A percentile compares a stretch with the other conserved stretches of the same genome.
phyloP scores from a whole-genome alignment of 805 yeast species.

The Suhomyces vadensis region DNA sequence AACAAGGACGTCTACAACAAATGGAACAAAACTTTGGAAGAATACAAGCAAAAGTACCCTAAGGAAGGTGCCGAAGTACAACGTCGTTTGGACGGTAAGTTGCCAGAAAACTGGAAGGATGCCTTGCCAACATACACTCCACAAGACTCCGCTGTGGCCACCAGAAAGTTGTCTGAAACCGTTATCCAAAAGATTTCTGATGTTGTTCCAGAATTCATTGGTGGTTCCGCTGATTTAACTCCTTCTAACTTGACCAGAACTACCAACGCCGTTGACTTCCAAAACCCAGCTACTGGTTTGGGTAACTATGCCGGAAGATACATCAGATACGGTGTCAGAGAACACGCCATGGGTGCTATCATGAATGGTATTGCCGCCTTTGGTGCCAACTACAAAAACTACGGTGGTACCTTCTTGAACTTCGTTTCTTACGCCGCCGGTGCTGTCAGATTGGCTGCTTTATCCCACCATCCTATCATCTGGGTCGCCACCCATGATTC shows the following conservation, averaged over 20 bases:
- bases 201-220: constrained; percentile 81
- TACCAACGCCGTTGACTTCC: constrained; percentile 84
- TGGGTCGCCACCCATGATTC: constrained; percentile 93
- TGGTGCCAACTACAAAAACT: constrained; percentile 82
- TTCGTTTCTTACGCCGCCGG: constrained; percentile 83
- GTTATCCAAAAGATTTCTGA: constrained; percentile 64
- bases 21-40: constrained; percentile 68
- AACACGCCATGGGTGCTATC: constrained; percentile 98
- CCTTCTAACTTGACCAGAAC: constrained; percentile 95
- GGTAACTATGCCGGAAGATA: constrained; percentile 93
- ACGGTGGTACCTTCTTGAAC: constrained; percentile 98
- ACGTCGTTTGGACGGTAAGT: constrained; percentile 74
- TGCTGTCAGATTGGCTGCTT: constrained; percentile 82
- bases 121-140: constrained; percentile 78
- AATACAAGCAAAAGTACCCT: constrained; percentile 71
- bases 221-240: constrained; percentile 98
- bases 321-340: constrained; percentile 97
- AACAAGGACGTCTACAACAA: constrained; percentile 70
- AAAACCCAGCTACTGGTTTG: constrained; percentile 74
- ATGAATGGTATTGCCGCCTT: constrained; percentile 95
- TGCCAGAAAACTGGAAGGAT: constrained; percentile 82
- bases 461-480: constrained; percentile 78
- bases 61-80: constrained; percentile 72
- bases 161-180: constrained; percentile 90
- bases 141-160: constrained; percentile 79